A percentile compares a stretch with the other conserved stretches of the same genome.
These are phyloP conservation scores for Leccinum obscurum DNA, from an alignment of 768 basidiomycete genomes.

Conservation along the genomic window DNA sequence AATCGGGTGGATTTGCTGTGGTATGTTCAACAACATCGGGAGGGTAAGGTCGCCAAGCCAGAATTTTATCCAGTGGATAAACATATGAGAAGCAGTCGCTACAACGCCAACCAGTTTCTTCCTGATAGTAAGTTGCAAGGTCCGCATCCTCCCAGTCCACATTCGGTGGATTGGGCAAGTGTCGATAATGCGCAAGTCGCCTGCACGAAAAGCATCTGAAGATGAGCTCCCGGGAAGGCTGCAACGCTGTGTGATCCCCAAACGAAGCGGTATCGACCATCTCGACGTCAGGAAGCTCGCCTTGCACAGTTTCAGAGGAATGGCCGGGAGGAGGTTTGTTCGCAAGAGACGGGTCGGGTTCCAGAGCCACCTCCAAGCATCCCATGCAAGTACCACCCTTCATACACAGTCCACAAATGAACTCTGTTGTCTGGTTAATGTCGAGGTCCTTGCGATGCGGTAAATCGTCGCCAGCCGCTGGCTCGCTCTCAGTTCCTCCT, in stretches of 20 bases:
- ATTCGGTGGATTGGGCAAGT: conserved; percentile 54
- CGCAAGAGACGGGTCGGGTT: conserved; percentile 40
- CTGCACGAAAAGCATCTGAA: conserved; percentile 87
- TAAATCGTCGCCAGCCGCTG: conserved; percentile 32
- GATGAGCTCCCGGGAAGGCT: conserved; percentile 46
- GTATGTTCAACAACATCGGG: conserved; percentile 57
- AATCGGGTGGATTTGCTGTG: conserved; percentile 42
- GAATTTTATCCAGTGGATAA: conserved; percentile 75
- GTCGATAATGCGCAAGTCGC: conserved; percentile 78
- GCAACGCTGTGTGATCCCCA: conserved; percentile 19
- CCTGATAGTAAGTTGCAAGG: conserved; percentile 65
- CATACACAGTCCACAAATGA: conserved; percentile 71
- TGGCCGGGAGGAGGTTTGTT: conserved; percentile 15
- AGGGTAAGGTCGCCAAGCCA: conserved; percentile 90
- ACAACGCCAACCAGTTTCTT: conserved; percentile 61
- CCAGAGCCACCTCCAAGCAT: conserved; percentile 59
- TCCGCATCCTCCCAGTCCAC: conserved; percentile 37
- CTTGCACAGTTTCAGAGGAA: conserved; percentile 10
- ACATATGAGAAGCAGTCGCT: conserved; percentile 74
- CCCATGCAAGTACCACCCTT: conserved; percentile 80
- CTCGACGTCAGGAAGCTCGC: conserved; percentile 30
- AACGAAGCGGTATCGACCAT: conserved; percentile 34
- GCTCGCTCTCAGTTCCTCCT: conserved; percentile 23
- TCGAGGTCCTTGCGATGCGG: conserved; percentile 48
- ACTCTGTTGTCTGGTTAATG: conserved; percentile 67